phyloP scores from a whole-genome alignment of 2,329 filamentous ascomycete species.

The Xylariaceae sp. region DNA sequence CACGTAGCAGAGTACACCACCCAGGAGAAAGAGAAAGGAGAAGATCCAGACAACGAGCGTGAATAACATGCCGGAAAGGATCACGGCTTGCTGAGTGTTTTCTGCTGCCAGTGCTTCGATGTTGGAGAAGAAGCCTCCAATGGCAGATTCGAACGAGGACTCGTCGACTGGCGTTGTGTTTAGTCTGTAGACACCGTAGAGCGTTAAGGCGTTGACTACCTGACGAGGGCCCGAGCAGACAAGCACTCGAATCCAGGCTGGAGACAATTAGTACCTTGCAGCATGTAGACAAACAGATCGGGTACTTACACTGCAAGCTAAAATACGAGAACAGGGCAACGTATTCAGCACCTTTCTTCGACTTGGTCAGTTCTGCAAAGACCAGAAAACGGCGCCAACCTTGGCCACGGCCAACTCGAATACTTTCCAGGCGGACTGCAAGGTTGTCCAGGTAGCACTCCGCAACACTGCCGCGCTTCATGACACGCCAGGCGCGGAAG shows the following conservation, averaged over 20 bases:
- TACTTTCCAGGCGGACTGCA: conserved; percentile 77
- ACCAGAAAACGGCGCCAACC: conserved; percentile 91
- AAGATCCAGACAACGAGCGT: conserved; percentile 87
- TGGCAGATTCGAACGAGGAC: conserved; percentile 52
- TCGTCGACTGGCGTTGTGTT: conserved; percentile 59
- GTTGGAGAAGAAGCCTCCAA: conserved; percentile 79
- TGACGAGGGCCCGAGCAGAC: conserved; percentile 90
- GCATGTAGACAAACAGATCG: neutral
- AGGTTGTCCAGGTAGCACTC: conserved; percentile 88
- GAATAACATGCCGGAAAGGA: conserved; percentile 88
- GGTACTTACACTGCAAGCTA: conserved; percentile 54
- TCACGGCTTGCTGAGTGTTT: conserved; percentile 72
- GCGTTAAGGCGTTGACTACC: conserved; percentile 81
- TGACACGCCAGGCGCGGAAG: conserved; percentile 72
- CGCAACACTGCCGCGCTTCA: conserved; percentile 77
- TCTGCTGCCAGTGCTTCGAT: conserved; percentile 65
- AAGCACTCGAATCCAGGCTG: conserved; percentile 81
- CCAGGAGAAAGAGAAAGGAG: conserved; percentile 66
- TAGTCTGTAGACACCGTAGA: conserved; percentile 75
- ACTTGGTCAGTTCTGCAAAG: conserved; percentile 84
- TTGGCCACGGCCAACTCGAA: conserved; percentile 65
- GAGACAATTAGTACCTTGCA: conserved; percentile 18
- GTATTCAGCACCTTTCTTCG: conserved; percentile 85
- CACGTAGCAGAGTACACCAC: conserved; percentile 73
- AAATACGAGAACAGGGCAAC: conserved; percentile 90